Evolutionary conservation across 2,329 filamentous ascomycete genomes (phyloP), one percentile per base, ranked within the genome.

Genomic region (Fonsecaea nubica): DNA sequence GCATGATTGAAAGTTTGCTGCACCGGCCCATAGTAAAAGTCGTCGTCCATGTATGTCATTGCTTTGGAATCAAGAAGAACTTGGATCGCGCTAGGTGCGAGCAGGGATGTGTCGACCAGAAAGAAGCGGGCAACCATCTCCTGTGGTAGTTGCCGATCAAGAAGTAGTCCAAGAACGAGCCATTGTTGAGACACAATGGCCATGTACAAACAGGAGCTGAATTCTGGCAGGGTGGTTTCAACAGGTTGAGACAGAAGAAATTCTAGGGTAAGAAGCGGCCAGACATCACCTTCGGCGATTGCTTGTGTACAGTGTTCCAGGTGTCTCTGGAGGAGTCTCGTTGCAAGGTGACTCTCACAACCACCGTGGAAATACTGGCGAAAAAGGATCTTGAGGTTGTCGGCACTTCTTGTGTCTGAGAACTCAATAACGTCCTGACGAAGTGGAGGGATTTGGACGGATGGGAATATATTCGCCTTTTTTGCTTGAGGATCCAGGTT

Each of bases 1-100:
- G 58, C 58, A 50, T 61, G 58, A 33, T 61, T 61, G 58, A 61
- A 61, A 61, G 58, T 50, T n/a, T 35, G 58, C 35, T 61, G 58
- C 30, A 61, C 58, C 15, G 35, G 32, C 12, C 50, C 48, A 10
- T 10, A 40, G 48, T 54, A 61, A 13, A 61, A 61, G 12, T 53
- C 45, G 13, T 61, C 58, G 36, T 61, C 18, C 58, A 61, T 61
- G 25, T 33, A 42, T 30, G 58, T 25, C 58, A 61, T 53, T 25
- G 58, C 58, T 33, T 61, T 48, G 15, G 58, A 61, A 21, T 54
- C 58, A 12, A 61, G 21, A 30, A 61, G 58, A 1, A 61, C 58
- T 30, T 42, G 33, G 32, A 61, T 33, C 9, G 58, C 45, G 30
- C 13, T 18, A 61, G 60, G 60, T n/a, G 62, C 48, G 13, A 63